A percentile compares a stretch with the other conserved stretches of the same genome.
Conservation (phyloP, 148 eudicot species). For the Rhododendron ferrugineum region DNA sequence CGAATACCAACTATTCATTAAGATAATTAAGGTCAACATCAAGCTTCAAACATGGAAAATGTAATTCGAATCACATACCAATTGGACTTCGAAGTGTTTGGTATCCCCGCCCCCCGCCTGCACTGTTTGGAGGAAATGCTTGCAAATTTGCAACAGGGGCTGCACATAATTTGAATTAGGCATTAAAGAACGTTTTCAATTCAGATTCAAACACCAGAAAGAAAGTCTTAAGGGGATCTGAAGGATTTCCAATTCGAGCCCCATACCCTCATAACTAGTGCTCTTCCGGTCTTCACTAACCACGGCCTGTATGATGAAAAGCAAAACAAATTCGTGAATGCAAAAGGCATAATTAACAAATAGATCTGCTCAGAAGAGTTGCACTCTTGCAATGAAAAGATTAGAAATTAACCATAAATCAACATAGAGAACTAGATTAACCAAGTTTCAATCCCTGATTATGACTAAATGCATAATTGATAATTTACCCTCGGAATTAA, state of each 20-base stretch:
- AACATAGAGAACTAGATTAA: not conserved
- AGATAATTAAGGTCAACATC: not conserved
- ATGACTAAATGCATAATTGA: not conserved
- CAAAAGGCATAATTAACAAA: not conserved
- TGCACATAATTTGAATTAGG: constrained; percentile 28
- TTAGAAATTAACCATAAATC: not conserved
- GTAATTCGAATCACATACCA: constrained; percentile 36
- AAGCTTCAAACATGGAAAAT: not conserved
- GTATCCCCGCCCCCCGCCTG: constrained; percentile 49
- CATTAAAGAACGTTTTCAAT: constrained; percentile 1
- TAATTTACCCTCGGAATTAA: not conserved
- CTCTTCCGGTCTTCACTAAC: constrained; percentile 50
- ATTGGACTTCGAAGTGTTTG: constrained; percentile 48
- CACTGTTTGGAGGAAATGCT: constrained; percentile 62
- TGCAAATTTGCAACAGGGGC: constrained; percentile 69
- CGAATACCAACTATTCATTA: not conserved
- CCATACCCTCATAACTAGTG: constrained; percentile 44
- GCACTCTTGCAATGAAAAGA: not conserved
- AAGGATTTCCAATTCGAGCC: not conserved
- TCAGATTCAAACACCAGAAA: constrained; percentile 1
- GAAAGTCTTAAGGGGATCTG: not conserved
- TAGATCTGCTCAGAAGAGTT: not conserved
- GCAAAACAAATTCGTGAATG: not conserved
- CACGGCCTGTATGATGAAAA: constrained; percentile 55
- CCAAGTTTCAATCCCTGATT: not conserved